Base-by-base conservation (phyloP, 2,329 filamentous ascomycete genomes). In the Talaromyces marneffei region DNA sequence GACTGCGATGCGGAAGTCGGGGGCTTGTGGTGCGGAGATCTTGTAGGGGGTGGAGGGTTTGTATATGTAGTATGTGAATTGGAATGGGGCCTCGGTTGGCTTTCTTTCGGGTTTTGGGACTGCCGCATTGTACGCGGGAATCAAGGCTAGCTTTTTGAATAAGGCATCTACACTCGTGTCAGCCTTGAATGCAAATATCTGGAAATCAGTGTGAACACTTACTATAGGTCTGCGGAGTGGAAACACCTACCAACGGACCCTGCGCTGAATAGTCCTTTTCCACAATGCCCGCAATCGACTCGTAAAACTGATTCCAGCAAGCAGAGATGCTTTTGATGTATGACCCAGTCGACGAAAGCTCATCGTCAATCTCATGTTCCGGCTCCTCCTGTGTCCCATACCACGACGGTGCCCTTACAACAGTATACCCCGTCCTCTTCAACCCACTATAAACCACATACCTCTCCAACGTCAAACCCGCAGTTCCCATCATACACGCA, bases 371-470 rank as follows among this genome's bases (percentile, higher is more conserved):
- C 12, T 64, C 48, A 20, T 66, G 66, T 33, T 66, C 65, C 3
- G 73, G 68, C 66, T 72, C 76, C 73, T 77, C 73, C 48, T 59
- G 46, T 3, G 29, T 54, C 0, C 60, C 60, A 10, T 62, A 27
- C 80, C 76, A 82, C 14, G 77, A 82, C 56, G 83, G 83, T 1
- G 90, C 89, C 59, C 93, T 85, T 63, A 89, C 80, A 18, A 97
- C 85, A 55, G 88, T 84, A 77, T 96, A 97, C 18, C 94, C 93
- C 37, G 85, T 80, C 56, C 94, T 84, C 72, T 89, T 94, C 68
- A 99, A 79, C 58, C 92, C 88, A 0, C 91, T 84, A 73, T 92
- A 99, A 29, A 97, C 93, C 55, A 89, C 90, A 68, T 91, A 97
- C 69, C 91, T 86, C 67, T 95, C 91, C 63, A 97, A 79, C 0